Percentiles rank a stretch among this genome's conserved stretches.
Conservation (phyloP, 495 filamentous ascomycete genomes). For the Tuber brumale region DNA sequence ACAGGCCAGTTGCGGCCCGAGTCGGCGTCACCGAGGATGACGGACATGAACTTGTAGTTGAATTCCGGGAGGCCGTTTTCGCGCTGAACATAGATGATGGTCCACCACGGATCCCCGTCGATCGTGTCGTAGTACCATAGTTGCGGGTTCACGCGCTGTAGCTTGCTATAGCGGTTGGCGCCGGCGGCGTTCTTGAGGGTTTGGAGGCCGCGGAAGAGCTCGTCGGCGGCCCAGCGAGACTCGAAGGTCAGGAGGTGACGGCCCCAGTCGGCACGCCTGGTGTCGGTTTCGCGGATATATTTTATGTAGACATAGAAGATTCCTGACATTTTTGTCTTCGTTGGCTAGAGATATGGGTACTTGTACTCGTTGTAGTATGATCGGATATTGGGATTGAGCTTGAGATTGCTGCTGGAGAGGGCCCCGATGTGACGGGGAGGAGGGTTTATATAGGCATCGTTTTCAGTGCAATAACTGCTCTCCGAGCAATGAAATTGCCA, state of each 20-base stretch:
- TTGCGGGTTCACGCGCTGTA: conserved; percentile 17
- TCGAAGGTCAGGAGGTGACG: conserved; percentile 7
- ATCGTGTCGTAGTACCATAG: conserved; percentile 20
- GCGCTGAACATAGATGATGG: neutral
- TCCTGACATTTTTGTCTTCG: neutral
- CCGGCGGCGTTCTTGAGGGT: no score
- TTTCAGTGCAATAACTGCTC: neutral
- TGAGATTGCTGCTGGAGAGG: neutral
- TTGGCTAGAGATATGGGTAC: neutral
- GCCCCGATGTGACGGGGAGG: neutral
- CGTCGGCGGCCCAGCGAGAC: conserved; percentile 24
- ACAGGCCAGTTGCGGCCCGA: neutral
- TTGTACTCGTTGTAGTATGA: neutral
- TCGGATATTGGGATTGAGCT: neutral
- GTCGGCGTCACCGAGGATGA: conserved; percentile 4
- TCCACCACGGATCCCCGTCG: neutral
- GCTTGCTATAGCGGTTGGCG: neutral
- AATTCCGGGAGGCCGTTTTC: conserved; percentile 1
- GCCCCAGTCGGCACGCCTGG: neutral
- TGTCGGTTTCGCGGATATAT: neutral
- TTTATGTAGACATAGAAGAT: conserved; percentile 25
- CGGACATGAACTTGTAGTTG: conserved; percentile 2
- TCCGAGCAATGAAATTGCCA: neutral
- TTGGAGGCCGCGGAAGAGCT: conserved; percentile 18
- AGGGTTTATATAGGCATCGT: neutral